Evolutionary conservation across 768 basidiomycete species (phyloP).

Genomic region (Lactifluus rugatus): DNA sequence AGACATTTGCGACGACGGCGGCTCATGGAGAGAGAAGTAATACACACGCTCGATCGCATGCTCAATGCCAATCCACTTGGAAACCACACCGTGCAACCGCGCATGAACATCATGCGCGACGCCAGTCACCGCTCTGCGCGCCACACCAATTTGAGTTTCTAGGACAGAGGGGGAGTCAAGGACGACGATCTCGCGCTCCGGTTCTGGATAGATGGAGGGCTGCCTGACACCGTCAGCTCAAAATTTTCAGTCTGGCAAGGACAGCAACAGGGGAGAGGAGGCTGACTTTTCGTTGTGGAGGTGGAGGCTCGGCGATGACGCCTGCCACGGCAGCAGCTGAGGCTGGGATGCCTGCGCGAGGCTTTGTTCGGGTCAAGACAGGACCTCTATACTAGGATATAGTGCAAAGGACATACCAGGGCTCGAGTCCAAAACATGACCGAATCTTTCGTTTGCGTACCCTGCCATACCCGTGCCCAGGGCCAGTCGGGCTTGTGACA

Average conservation of each 20-base stretch:
- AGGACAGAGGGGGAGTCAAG: slow-evolving; percentile 67
- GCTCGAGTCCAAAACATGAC: slow-evolving; percentile 14
- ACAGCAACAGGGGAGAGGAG: neutral
- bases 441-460: too few relatives aligned
- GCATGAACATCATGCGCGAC: slow-evolving; percentile 49
- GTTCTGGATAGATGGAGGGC: slow-evolving; percentile 76
- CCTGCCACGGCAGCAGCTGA: neutral
- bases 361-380: neutral
- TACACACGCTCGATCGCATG: slow-evolving; percentile 74
- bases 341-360: slow-evolving; percentile 1
- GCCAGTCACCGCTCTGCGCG: slow-evolving; percentile 48
- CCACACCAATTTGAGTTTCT: slow-evolving; percentile 65
- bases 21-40: neutral
- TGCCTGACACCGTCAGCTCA: slow-evolving; percentile 25
- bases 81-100: slow-evolving; percentile 62
- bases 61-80: slow-evolving; percentile 81
- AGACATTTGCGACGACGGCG: neutral
- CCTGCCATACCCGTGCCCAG: too few relatives aligned
- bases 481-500: neutral
- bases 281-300: slow-evolving; percentile 10
- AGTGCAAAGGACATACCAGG: neutral
- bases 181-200: slow-evolving; percentile 54
- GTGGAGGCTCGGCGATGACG: slow-evolving; percentile 1
- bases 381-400: neutral
- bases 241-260: neutral